Percentiles rank a stretch among this genome's conserved stretches.
phyloP scores from a whole-genome alignment of 331 rosid species.

The Quercus phellos region DNA sequence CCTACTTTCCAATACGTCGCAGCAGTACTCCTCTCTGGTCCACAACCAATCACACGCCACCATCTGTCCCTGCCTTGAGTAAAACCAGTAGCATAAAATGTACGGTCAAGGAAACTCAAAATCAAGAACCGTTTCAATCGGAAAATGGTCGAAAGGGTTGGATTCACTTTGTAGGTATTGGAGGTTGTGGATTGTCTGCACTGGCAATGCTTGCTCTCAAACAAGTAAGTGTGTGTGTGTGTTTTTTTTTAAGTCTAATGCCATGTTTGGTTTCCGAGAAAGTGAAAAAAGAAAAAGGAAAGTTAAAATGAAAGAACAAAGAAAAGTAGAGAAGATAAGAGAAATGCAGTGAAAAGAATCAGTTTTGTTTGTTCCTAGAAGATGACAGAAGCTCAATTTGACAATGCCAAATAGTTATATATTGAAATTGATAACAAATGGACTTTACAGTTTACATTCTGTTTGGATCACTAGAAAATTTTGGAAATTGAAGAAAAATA shows the following conservation, averaged over 20 bases:
- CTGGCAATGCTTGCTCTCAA: conserved; percentile 29
- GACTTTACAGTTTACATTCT: background rate
- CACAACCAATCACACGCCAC: background rate
- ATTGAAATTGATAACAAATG: background rate
- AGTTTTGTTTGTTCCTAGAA: background rate
- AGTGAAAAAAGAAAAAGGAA: background rate
- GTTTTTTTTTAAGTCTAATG: background rate
- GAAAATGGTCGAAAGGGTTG: background rate
- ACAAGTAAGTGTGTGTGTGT: conserved; percentile 9
- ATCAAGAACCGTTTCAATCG: background rate
- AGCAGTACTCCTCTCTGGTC: background rate
- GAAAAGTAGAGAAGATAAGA: no score
- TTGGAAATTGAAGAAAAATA: background rate
- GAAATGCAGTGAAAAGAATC: no score
- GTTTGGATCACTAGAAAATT: background rate
- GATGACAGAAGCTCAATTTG: background rate
- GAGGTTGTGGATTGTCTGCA: conserved; percentile 39
- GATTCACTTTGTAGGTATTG: conserved; percentile 31
- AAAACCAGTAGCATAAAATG: background rate
- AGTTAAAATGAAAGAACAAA: background rate
- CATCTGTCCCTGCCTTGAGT: background rate
- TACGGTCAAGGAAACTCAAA: background rate
- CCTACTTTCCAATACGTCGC: background rate
- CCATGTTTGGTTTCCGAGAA: background rate
- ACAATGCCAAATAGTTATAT: background rate